Base-by-base conservation (phyloP, 139 green algal species). In the Tetradesmus obliquus region DNA sequence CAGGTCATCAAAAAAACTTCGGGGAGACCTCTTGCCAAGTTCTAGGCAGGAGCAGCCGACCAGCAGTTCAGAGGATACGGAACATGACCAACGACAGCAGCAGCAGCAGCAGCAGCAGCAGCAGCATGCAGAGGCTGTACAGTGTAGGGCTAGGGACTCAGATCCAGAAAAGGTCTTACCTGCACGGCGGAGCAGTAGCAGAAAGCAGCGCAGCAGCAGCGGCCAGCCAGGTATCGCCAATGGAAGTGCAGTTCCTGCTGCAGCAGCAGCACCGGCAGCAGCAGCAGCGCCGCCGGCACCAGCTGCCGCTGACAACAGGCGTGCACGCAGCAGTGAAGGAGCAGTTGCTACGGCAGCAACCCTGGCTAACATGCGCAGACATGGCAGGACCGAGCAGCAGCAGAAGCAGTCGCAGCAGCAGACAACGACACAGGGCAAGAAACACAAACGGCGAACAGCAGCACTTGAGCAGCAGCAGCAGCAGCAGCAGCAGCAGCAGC, bases 401-500 rank as follows among this genome's bases (percentile, higher is more conserved):
- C 85, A 89, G 69, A 10, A 74, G 86, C 69, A 90, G 86, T 10
- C 82, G n/a, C 53, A 82, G 86, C 20, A 84, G 32, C 83, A 88
- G 83, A 5, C 3, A 72, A 12, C 2, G 54, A 9, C n/a, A n/a
- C 58, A 82, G 60, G 5, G 85, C 55, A 3, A 12, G 20, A 17
- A 74, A 51, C 17, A 79, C 2, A 17, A 62, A 60, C 3, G 12
- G 60, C 32, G 24, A 13, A 60, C 17, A 51, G 24, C 45, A 55
- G 58, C 85, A 82, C 15, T 10, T 17, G 45, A 71, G 55, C 58
- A 82, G 84, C 57, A 32, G 55, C 57, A 89, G 62, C 83, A 88
- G 83, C 79, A 84, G 79, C 79, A 84, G 5, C 69, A 71, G 20
- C 69, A 90, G 86, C 69, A 83, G 87, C 87, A 86, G 87, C 71